These are phyloP conservation scores for Candolleomyces efflorescens DNA, from an alignment of 768 basidiomycete genomes.

Conservation along the genomic window DNA sequence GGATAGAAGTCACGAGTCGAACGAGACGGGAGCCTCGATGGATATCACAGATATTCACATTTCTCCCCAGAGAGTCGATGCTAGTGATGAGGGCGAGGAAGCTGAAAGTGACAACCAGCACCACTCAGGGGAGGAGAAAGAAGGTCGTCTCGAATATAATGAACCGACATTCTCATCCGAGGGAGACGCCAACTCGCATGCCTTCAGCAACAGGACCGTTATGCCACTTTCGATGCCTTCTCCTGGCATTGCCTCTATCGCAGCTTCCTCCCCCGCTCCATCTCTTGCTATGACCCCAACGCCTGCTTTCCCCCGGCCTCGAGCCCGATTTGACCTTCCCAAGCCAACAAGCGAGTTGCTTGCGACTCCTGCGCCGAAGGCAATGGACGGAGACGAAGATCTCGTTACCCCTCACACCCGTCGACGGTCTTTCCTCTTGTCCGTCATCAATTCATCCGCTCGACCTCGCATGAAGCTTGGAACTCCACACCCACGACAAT, in stretches of 20 bases:
- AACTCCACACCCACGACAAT: constrained; percentile 54
- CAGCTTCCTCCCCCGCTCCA: constrained; percentile 46
- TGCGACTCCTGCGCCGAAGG: constrained; percentile 29
- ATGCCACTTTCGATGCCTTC: constrained; percentile 25
- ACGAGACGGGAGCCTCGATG: constrained; percentile 39
- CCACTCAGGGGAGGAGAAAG: constrained; percentile 12
- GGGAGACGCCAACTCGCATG: constrained; percentile 39
- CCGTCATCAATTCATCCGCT: constrained; percentile 78
- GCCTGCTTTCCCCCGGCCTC: constrained; percentile 56
- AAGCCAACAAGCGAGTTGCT: constrained; percentile 37
- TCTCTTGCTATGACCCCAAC: constrained; percentile 66
- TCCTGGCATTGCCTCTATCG: constrained; percentile 10
- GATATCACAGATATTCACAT: constrained; percentile 51
- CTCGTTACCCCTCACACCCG: constrained; percentile 67
- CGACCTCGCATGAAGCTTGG: constrained; percentile 66
- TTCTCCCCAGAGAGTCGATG: constrained; percentile 28
- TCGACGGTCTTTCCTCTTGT: constrained; percentile 77
- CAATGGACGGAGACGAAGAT: constrained; percentile 30
- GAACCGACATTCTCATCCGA: constrained; percentile 77
- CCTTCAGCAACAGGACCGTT: constrained; percentile 19
- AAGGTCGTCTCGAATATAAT: constrained; percentile 18
- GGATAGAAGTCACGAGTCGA: constrained; percentile 26
- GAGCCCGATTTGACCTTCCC: constrained; percentile 59
- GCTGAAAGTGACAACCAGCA: constrained; percentile 15
- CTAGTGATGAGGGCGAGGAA: constrained; percentile 14